Base-by-base conservation (phyloP, 345 rosid species). In the Salix viminalis region DNA sequence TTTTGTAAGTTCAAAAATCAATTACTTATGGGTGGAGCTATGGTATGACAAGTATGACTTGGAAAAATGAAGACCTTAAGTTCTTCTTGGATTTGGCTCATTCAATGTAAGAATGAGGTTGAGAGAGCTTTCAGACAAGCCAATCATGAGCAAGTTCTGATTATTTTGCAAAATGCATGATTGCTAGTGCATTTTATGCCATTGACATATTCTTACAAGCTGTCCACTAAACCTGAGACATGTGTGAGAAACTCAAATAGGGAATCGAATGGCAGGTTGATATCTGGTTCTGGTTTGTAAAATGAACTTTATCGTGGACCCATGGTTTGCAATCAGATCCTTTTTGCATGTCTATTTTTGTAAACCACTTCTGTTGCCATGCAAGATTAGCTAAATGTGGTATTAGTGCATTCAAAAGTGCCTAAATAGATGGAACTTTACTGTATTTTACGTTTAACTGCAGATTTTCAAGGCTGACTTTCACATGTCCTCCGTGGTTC, bases 381-480 rank as follows among this genome's bases (percentile, higher is more conserved):
- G 10, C 71, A 41, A n/a, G 23, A 56, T 56, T 21, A 52, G 14
- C 14, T 9, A 56, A 56, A 56, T 3, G 26, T 56, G 62, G 62
- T 23, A 9, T 21, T 9, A 2, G n/a, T 66, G 41, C 11, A 12
- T 11, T 26, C 30, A 62, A 23, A 21, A 66, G 18, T 19, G 21
- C 41, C 46, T 36, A 18, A 66, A 30, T 34, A 12, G 21, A 28
- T 30, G 68, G 41, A 10, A 6, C 41, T 37, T 34, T 67, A 34
- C 39, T 34, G 70, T 37, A 6, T 4, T 67, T 18, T 37, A 69
- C 64, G n/a, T 66, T 71, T 77, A 79, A 76, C 75, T 77, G 82
- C 90, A 96, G 98, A 94, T 96, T 85, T 87, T 86, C 78, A 96
- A 91, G 86, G 98, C 98, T 1, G 98, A 96, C 30, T 92, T 92